These are phyloP conservation scores for Helotiales sp. DNA, from an alignment of 2,329 filamentous ascomycete genomes.

Conservation along the genomic window DNA sequence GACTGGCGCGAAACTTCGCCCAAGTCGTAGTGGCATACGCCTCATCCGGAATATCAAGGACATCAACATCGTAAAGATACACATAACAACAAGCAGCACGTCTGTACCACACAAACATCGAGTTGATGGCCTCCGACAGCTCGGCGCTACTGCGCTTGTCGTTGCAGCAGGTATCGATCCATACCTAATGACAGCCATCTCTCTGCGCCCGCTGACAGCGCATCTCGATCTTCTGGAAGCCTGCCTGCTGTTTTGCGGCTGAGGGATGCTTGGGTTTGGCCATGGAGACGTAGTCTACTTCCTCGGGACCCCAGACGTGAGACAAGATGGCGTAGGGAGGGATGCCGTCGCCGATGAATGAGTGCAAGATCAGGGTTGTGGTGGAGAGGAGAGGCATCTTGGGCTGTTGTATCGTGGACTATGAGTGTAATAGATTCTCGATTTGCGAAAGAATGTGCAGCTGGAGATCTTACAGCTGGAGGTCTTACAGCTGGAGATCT, in stretches of 20 bases:
- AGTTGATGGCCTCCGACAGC: background rate
- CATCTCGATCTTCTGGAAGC: background rate
- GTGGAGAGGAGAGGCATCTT: background rate
- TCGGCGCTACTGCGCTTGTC: too few species aligned
- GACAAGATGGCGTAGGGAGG: background rate
- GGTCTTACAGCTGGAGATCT: too few species aligned
- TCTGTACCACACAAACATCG: background rate
- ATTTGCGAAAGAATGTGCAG: too few species aligned
- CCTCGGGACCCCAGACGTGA: background rate
- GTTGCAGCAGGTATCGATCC: background rate
- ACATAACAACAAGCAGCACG: too few species aligned
- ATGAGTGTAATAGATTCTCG: too few species aligned
- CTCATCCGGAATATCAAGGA: too few species aligned
- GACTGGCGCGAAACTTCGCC: too few species aligned
- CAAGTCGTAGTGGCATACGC: too few species aligned
- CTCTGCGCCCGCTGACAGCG: background rate
- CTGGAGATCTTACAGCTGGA: too few species aligned
- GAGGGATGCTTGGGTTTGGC: background rate
- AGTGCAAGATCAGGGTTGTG: background rate
- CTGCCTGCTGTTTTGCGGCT: background rate
- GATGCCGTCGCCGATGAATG: background rate
- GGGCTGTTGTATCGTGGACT: background rate
- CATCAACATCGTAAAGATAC: too few species aligned
- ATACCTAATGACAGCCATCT: background rate
- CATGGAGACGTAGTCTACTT: background rate